Base-by-base conservation (phyloP, 2,329 filamentous ascomycete genomes). In the Ceratocystis destructans region DNA sequence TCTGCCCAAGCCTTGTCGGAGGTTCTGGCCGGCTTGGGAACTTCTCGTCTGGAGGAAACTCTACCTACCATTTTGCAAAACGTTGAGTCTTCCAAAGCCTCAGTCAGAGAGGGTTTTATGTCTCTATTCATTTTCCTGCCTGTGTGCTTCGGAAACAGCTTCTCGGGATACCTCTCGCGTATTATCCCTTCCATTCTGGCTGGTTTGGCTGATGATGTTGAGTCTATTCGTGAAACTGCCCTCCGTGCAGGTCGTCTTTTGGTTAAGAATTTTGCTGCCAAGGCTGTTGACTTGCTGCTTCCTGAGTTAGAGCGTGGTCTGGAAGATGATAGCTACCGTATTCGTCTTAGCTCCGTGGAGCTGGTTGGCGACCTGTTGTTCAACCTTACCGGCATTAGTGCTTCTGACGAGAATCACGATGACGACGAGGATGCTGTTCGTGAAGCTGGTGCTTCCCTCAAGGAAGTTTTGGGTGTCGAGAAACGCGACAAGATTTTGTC, bases 71-170 rank as follows among this genome's bases (percentile, higher is more conserved):
- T 99, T 71, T 78, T 99, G 50, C 93, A 97, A 73, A 99, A 99
- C 72, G 93, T 96, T 70, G 87, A 90, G 71, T 97, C 93, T 72
- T 85, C 87, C 71, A 96, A 96, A 76, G 75, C 94, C 20, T 86
- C 91, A 65, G 90, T 99, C 70, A 87, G 94, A 72, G 94, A 99
- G 80, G 94, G 94, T 59, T 99, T 99, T 79, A 99, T 99, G 94
- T 96, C 94, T 6, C 83, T 99, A 50, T 99, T 99, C 77, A 97
- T 99, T 71, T 99, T 96, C 83, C 85, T 99, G 78, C 94, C 94
- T 12, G 94, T 96, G 64, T 99, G 94, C 78, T 99, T 99, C 72
- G 94, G 94, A 72, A 99, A 99, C 81, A 96, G 92, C 75, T 99
- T 99, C 73, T 88, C 94, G 71, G 91, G 90, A 73, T 99, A 99